Percentiles rank a stretch among this genome's conserved stretches.
Conservation (phyloP, 2,329 filamentous ascomycete genomes). For the Graphilbum sp. region DNA sequence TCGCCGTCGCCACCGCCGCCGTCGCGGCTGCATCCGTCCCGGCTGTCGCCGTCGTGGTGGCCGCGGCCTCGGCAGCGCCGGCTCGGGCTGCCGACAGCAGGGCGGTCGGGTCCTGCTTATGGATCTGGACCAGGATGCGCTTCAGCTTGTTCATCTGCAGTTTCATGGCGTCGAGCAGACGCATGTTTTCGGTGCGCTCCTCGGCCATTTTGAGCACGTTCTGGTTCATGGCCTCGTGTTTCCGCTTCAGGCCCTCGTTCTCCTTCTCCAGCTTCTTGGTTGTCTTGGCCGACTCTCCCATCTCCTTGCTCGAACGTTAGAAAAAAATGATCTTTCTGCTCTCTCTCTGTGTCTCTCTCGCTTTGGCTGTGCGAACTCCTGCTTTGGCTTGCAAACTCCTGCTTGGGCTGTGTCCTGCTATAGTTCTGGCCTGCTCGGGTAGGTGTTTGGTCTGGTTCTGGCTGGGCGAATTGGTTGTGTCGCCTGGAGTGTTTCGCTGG, state of each 20-base stretch:
- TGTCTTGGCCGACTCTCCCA: conserved; percentile 99
- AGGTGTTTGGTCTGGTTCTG: too few species aligned
- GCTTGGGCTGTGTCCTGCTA: too few species aligned
- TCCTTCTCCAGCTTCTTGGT: conserved; percentile 95
- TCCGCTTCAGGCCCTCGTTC: conserved; percentile 76
- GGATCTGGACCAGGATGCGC: conserved; percentile 91
- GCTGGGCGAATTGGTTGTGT: too few species aligned
- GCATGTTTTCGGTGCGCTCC: conserved; percentile 62
- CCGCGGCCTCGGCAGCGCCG: conserved; percentile 21
- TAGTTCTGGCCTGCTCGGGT: too few species aligned
- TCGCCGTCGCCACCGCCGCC: too few species aligned
- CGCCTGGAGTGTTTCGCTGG: too few species aligned
- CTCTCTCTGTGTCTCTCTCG: too few species aligned
- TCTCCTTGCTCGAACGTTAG: conserved; percentile 91
- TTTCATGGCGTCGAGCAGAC: conserved; percentile 62
- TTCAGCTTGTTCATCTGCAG: conserved; percentile 84
- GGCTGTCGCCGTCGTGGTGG: too few species aligned
- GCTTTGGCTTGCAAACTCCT: too few species aligned
- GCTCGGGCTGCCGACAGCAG: conserved; percentile 45
- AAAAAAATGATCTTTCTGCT: too few species aligned
- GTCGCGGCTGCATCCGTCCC: neutral
- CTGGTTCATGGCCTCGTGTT: conserved; percentile 82
- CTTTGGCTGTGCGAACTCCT: too few species aligned
- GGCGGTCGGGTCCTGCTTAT: conserved; percentile 51
- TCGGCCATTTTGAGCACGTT: conserved; percentile 97